These are phyloP conservation scores for Malus hybrid DNA, from an alignment of 331 rosid species.

Conservation along the genomic window DNA sequence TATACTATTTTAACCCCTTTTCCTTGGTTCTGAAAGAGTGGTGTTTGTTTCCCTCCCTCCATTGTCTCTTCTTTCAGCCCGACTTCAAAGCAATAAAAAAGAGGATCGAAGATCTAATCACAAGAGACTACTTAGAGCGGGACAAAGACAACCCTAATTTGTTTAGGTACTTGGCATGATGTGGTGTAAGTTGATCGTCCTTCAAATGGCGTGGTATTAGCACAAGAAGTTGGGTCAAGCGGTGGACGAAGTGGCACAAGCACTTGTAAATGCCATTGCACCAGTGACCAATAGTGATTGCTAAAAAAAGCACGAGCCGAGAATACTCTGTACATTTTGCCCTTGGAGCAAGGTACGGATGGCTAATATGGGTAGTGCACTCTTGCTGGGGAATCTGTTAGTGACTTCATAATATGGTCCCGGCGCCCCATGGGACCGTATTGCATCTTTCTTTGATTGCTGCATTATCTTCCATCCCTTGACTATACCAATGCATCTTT, in stretches of 20 bases:
- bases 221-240: constrained; percentile 13
- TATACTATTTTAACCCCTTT: not conserved
- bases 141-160: constrained; percentile 73
- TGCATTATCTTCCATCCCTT: not conserved
- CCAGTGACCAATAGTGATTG: constrained; percentile 19
- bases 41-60: not conserved
- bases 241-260: constrained; percentile 11
- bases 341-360: constrained; percentile 35
- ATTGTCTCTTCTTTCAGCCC: constrained; percentile 40
- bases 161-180: constrained; percentile 59
- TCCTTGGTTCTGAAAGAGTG: not conserved
- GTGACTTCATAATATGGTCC: constrained; percentile 29
- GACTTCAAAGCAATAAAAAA: constrained; percentile 93
- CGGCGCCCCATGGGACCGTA: constrained; percentile 20
- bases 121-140: constrained; percentile 91
- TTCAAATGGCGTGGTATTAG: constrained; percentile 18
- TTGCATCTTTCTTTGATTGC: not conserved
- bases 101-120: constrained; percentile 92
- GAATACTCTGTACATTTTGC: constrained; percentile 38
- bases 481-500: constrained; percentile 16
- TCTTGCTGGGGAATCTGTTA: constrained; percentile 30
- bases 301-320: constrained; percentile 25
- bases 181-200: constrained; percentile 5
- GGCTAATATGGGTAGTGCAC: constrained; percentile 27
- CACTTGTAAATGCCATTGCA: not conserved